Conservation (phyloP, 768 basidiomycete genomes). For the Mycena epipterygia region DNA sequence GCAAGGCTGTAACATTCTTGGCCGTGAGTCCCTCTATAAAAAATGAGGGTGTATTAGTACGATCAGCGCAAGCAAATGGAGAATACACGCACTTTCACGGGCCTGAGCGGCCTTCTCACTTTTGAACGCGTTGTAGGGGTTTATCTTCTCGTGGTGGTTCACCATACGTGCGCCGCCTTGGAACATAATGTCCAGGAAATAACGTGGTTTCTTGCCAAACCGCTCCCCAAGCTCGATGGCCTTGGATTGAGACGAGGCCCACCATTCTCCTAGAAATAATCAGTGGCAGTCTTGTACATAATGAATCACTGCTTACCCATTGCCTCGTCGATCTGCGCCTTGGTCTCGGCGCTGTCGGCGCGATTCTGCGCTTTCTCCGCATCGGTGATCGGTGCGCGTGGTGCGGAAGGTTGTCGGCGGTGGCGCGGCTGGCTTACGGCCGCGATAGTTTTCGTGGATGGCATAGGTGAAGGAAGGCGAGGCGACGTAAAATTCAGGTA, state of each 20-base stretch:
- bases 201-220: background rate
- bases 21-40: background rate
- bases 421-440: background rate
- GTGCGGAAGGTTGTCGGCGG: background rate
- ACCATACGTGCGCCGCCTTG: constrained; percentile 2
- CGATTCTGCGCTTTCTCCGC: background rate
- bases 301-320: background rate
- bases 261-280: background rate
- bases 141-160: background rate
- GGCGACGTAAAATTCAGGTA: too few species aligned
- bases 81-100: background rate
- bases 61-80: too few species aligned
- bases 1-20: background rate
- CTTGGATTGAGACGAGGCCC: background rate
- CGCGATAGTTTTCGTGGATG: background rate
- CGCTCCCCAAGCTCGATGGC: background rate
- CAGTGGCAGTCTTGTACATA: background rate
- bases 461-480: too few species aligned
- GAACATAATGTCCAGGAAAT: background rate
- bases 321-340: background rate
- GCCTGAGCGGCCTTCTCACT: background rate
- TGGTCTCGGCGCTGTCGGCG: too few species aligned
- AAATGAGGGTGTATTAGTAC: background rate
- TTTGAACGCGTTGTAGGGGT: background rate
- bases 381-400: background rate